Evolutionary conservation across 2,329 filamentous ascomycete genomes (phyloP).

Genomic region (Penicillium aurantiogriseum): DNA sequence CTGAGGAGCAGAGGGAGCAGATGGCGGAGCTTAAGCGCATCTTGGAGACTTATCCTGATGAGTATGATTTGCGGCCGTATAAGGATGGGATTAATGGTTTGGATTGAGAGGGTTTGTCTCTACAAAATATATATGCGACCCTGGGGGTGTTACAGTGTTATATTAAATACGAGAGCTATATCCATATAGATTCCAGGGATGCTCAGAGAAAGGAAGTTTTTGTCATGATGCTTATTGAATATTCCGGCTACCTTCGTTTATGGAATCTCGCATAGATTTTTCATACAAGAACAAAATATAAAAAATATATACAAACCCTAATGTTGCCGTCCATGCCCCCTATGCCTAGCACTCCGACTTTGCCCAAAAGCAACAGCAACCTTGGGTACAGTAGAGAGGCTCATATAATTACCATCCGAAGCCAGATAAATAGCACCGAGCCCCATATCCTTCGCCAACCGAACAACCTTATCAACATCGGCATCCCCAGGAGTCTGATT

Average conservation of each 20-base stretch:
- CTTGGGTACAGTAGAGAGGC: slow-evolving; percentile 7
- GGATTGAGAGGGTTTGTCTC: slow-evolving; percentile 58
- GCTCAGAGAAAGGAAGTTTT: background rate
- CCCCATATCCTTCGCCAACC: slow-evolving; percentile 14
- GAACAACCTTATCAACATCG: slow-evolving; percentile 5
- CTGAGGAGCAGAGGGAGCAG: slow-evolving; percentile 73
- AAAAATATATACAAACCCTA: background rate
- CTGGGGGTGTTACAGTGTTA: background rate
- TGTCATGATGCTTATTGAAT: background rate
- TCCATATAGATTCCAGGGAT: background rate
- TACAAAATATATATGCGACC: slow-evolving; percentile 50
- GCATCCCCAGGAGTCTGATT: slow-evolving; percentile 1
- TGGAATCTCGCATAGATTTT: background rate
- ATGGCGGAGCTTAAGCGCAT: slow-evolving; percentile 73
- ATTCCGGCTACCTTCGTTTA: background rate
- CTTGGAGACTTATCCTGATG: slow-evolving; percentile 79
- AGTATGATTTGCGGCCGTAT: slow-evolving; percentile 79
- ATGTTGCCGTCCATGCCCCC: background rate
- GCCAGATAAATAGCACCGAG: slow-evolving; percentile 21
- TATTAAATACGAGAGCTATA: background rate
- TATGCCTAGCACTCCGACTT: background rate
- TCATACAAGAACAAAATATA: too few relatives aligned
- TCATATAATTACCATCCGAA: slow-evolving; percentile 12
- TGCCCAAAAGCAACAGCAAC: slow-evolving; percentile 13
- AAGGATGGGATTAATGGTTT: slow-evolving; percentile 71